A percentile compares a stretch with the other conserved stretches of the same genome.
phyloP scores from a whole-genome alignment of 495 filamentous ascomycete genomes.

The Xylaria scruposa region DNA sequence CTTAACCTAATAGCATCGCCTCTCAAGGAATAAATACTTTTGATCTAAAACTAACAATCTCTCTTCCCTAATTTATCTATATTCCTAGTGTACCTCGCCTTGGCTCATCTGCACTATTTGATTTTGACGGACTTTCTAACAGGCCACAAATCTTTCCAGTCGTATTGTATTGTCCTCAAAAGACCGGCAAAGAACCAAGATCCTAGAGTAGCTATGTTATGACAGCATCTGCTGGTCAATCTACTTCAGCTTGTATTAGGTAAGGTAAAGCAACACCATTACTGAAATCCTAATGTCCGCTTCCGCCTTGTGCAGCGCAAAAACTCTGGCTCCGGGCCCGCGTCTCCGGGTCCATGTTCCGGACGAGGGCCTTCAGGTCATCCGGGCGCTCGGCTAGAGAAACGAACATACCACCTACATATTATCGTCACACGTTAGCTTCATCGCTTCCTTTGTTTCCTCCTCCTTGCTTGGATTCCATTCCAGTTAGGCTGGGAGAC shows the following conservation, averaged over 20 bases:
- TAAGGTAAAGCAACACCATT: background rate
- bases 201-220: background rate
- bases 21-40: conserved; percentile 33
- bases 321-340: conserved; percentile 32
- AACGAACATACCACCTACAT: conserved; percentile 42
- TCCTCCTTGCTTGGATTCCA: background rate
- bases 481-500: background rate
- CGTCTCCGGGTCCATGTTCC: conserved; percentile 31
- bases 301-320: too few relatives aligned
- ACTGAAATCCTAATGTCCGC: too few relatives aligned
- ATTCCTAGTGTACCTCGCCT: background rate
- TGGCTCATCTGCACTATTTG: background rate
- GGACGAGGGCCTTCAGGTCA: conserved; percentile 37
- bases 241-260: background rate
- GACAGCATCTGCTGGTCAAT: too few relatives aligned
- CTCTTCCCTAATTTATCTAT: background rate
- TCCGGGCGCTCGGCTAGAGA: conserved; percentile 38
- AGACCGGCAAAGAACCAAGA: background rate
- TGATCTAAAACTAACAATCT: background rate
- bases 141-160: background rate
- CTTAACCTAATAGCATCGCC: conserved; percentile 43
- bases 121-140: background rate
- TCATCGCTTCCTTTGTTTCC: background rate
- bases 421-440: background rate
- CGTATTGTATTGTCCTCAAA: background rate